Conservation (phyloP, 73 alveolate genomes). For the Tetrahymena thermophila region DNA sequence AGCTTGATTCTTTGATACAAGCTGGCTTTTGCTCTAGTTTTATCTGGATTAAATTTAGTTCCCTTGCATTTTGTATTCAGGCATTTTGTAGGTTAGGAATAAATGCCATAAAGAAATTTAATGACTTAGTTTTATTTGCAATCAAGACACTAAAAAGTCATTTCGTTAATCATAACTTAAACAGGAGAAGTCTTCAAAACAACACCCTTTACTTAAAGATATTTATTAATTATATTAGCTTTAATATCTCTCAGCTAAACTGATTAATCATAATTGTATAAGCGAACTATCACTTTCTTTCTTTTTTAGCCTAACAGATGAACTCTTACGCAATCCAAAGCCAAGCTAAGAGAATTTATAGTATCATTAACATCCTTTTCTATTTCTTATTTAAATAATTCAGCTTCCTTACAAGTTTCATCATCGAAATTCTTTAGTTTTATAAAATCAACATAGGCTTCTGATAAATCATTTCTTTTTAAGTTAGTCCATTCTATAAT, state of each 20-base stretch:
- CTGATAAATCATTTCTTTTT: background rate
- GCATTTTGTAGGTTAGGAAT: background rate
- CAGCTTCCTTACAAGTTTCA: background rate
- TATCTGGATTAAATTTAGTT: background rate
- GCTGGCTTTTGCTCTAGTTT: constrained; percentile 16
- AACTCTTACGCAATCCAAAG: background rate
- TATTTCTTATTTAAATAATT: background rate
- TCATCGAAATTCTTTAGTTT: background rate
- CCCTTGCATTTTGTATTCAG: background rate
- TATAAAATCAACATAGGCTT: background rate
- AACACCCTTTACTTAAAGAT: background rate
- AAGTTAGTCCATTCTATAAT: background rate
- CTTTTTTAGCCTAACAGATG: background rate
- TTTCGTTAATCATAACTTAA: background rate
- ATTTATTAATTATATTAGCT: background rate
- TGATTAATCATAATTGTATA: background rate
- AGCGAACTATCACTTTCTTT: background rate
- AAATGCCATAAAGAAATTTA: background rate
- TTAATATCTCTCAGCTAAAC: background rate
- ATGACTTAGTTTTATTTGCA: background rate
- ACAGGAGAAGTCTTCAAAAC: background rate
- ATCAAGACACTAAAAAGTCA: background rate
- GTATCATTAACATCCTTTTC: background rate
- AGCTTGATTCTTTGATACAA: constrained; percentile 31
- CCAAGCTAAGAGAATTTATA: background rate